phyloP scores from a whole-genome alignment of 495 filamentous ascomycete species.

The Tuber umbilicatum region DNA sequence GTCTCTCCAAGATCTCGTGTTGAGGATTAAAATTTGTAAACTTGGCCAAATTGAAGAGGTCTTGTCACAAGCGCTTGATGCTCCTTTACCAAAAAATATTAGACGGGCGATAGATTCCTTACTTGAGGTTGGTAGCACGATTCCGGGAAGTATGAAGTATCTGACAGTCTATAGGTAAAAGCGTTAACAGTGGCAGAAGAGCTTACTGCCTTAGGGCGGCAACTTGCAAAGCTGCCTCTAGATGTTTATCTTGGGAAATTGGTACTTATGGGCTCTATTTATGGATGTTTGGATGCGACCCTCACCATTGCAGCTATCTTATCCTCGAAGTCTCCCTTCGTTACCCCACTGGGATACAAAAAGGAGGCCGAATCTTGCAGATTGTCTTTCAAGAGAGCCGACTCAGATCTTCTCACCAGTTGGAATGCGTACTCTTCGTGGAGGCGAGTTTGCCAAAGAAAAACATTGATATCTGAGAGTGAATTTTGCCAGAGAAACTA shows the following conservation, averaged over 20 bases:
- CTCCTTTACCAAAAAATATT: conserved; percentile 84
- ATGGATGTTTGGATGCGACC: conserved; percentile 81
- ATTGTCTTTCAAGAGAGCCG: conserved; percentile 68
- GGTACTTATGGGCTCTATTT: conserved; percentile 72
- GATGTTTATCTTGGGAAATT: conserved; percentile 94
- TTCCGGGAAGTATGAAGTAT: neutral
- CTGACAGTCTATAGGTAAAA: conserved; percentile 45
- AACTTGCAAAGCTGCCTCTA: conserved; percentile 79
- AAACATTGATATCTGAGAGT: conserved; percentile 61
- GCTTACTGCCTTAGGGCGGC: conserved; percentile 75
- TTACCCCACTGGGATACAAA: conserved; percentile 72
- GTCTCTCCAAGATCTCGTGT: conserved; percentile 84
- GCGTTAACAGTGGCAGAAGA: conserved; percentile 75
- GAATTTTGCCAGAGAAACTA: conserved; percentile 91
- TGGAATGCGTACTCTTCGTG: conserved; percentile 90
- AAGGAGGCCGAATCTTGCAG: conserved; percentile 70
- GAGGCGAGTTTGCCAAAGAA: conserved; percentile 64
- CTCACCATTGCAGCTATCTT: conserved; percentile 87
- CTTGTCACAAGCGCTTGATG: conserved; percentile 80
- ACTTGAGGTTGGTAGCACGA: conserved; percentile 58
- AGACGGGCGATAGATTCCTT: conserved; percentile 84
- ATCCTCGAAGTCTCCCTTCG: conserved; percentile 90
- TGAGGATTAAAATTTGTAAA: conserved; percentile 96
- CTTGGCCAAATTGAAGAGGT: conserved; percentile 86
- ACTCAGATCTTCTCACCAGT: conserved; percentile 83